A percentile compares a stretch with the other conserved stretches of the same genome.
phyloP scores from a whole-genome alignment of 2,329 filamentous ascomycete species.

The Chaetomium sp. region DNA sequence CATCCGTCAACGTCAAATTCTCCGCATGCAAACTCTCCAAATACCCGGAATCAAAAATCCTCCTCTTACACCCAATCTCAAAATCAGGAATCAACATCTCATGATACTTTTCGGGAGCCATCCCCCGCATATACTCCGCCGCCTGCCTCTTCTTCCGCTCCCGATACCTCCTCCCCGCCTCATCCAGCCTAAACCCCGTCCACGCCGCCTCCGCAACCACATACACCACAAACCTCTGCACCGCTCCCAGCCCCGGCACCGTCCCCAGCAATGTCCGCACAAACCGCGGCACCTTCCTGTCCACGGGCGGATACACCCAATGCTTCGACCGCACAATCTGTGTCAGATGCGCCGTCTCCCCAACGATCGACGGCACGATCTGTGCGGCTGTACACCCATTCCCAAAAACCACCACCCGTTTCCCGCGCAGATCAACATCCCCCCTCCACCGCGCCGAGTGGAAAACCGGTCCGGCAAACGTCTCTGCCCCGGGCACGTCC shows the following conservation, averaged over 20 bases:
- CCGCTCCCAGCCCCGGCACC: slow-evolving; percentile 38
- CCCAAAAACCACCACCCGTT: slow-evolving; percentile 31
- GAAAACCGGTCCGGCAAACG: slow-evolving; percentile 27
- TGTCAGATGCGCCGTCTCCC: slow-evolving; percentile 31
- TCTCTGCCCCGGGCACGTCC: slow-evolving; percentile 26
- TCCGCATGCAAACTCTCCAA: slow-evolving; percentile 44
- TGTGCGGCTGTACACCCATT: slow-evolving; percentile 33
- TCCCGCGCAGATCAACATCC: slow-evolving; percentile 22
- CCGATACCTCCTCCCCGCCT: slow-evolving; percentile 31
- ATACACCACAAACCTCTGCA: slow-evolving; percentile 40
- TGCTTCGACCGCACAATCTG: slow-evolving; percentile 38
- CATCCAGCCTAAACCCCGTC: slow-evolving; percentile 35
- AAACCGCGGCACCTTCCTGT: slow-evolving; percentile 16
- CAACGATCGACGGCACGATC: slow-evolving; percentile 31
- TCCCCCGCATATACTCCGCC: slow-evolving; percentile 36
- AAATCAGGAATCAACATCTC: slow-evolving; percentile 57
- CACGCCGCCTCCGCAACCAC: slow-evolving; percentile 29
- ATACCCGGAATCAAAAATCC: slow-evolving; percentile 54
- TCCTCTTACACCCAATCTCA: slow-evolving; percentile 56
- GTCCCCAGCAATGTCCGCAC: slow-evolving; percentile 34
- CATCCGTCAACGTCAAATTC: slow-evolving; percentile 42
- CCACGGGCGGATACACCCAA: slow-evolving; percentile 35
- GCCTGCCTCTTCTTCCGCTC: slow-evolving; percentile 31
- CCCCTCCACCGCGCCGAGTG: slow-evolving; percentile 30
- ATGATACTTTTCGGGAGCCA: slow-evolving; percentile 53